Evolutionary conservation across 371 early-diverging fungal species (phyloP), one percentile per base, ranked within the genome.

Genomic region (Entomophthora muscae): DNA sequence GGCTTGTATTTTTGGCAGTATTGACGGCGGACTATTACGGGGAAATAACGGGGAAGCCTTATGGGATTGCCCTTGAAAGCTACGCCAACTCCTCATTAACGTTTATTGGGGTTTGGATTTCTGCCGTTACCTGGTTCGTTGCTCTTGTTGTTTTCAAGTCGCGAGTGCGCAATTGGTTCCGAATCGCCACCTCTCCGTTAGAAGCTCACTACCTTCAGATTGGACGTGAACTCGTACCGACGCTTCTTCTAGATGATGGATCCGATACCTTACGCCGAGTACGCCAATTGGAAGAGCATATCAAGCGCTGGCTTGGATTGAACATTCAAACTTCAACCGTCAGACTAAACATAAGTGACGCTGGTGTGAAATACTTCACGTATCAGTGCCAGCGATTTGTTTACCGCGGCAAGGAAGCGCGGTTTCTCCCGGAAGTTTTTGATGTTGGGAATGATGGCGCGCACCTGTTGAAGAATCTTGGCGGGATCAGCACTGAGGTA

Each of bases 371-470:
- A 3, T 89, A 77, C 71, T 84, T 89, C 68, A 76, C 74, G 23
- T 84, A 83, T 66, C 86, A 88, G 63, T 86, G 86, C 68, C 82
- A 84, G 22, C 82, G 90, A 29, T 88, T 83, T 69, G 73, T 88
- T 21, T 79, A 70, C 29, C 70, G 76, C 53, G 66, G 67, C 0
- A 30, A 59, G 2, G 28, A 66, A 1, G 69, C 24, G 65, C 69
- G 27, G 86, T 83, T 66, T 70, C 72, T 42, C 84, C 84, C 1
- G 78, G 76, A 66, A 70, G 71, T 52, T 77, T 81, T 63, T 65
- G 73, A 29, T 68, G 84, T 54, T 52, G 87, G 85, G 54, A 71
- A 74, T 22, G 77, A 72, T 26, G 72, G 73, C 65, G 66, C 58
- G 12, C 70, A 68, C 28, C 67, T 87, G 32, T 69, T 78, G 13